These are phyloP conservation scores for Primulina tabacum DNA, from an alignment of 257 asterid species.

Conservation along the genomic window DNA sequence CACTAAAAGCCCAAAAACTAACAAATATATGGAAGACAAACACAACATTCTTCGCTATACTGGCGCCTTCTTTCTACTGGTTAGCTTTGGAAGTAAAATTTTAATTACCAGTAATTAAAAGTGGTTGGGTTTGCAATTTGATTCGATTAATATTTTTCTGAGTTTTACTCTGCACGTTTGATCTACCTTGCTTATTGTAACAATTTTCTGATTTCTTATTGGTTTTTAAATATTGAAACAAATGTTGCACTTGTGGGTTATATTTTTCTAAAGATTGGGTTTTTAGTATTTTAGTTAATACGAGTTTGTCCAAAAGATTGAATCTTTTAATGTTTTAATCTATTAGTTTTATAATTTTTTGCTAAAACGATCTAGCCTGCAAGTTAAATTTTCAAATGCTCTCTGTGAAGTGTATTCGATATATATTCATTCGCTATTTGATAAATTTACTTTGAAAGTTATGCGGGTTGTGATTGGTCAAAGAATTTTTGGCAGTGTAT, in stretches of 20 bases:
- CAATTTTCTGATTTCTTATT: too few relatives aligned
- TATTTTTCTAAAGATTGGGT: constrained; percentile 8
- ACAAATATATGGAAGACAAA: neutral
- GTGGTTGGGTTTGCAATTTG: neutral
- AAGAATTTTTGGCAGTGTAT: neutral
- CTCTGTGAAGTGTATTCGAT: neutral
- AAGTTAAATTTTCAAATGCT: constrained; percentile 3
- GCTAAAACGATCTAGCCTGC: neutral
- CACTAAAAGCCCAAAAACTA: too few relatives aligned
- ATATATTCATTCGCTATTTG: constrained; percentile 32
- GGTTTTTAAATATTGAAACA: neutral
- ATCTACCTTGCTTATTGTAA: neutral
- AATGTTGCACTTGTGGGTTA: neutral
- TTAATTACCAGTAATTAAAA: neutral
- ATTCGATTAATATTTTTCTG: too few relatives aligned
- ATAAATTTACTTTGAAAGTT: constrained; percentile 28
- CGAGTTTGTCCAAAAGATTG: neutral
- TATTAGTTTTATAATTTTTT: neutral
- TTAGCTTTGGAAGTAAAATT: neutral
- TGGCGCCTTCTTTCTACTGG: neutral
- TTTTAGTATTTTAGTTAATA: neutral
- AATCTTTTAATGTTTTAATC: neutral
- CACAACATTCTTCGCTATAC: neutral
- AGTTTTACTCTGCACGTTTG: neutral
- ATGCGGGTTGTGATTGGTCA: neutral